Percentiles rank a stretch among this genome's conserved stretches.
Conservation (phyloP, 2,329 filamentous ascomycete species). For the Ceratocystis variospora region DNA sequence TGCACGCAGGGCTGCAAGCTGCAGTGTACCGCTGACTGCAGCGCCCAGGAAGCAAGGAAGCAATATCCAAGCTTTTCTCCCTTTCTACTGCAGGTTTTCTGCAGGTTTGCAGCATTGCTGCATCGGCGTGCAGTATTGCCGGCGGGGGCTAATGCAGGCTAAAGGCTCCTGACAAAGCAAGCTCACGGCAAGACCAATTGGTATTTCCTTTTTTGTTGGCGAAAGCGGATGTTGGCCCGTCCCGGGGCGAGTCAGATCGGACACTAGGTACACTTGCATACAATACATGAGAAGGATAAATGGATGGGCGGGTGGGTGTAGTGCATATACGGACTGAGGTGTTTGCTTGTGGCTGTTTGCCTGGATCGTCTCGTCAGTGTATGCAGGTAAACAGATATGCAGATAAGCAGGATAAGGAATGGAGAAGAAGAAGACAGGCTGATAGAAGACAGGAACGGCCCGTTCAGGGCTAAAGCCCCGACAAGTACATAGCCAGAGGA, state of each 20-base stretch:
- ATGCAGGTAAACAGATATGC: not conserved
- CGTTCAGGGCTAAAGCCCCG: not conserved
- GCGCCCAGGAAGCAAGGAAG: not conserved
- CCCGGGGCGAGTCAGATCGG: no score
- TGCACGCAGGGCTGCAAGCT: not conserved
- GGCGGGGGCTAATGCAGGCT: not conserved
- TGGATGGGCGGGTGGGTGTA: no score
- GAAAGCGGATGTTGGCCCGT: not conserved
- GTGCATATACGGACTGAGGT: not conserved
- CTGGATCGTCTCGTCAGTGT: not conserved
- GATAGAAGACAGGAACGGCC: not conserved
- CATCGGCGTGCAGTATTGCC: not conserved
- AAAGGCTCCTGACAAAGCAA: not conserved
- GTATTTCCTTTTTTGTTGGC: not conserved
- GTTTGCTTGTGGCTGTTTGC: not conserved
- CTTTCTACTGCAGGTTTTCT: not conserved
- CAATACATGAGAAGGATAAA: no score
- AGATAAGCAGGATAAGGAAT: not conserved
- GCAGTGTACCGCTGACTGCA: slow-evolving; percentile 1
- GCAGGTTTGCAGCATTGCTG: not conserved
- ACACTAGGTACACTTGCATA: no score
- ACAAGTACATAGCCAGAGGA: not conserved
- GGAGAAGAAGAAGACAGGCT: no score
- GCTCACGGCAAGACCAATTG: not conserved
- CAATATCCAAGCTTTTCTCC: not conserved